phyloP scores from a whole-genome alignment of 2,329 filamentous ascomycete species.

The Fusarium longipes region DNA sequence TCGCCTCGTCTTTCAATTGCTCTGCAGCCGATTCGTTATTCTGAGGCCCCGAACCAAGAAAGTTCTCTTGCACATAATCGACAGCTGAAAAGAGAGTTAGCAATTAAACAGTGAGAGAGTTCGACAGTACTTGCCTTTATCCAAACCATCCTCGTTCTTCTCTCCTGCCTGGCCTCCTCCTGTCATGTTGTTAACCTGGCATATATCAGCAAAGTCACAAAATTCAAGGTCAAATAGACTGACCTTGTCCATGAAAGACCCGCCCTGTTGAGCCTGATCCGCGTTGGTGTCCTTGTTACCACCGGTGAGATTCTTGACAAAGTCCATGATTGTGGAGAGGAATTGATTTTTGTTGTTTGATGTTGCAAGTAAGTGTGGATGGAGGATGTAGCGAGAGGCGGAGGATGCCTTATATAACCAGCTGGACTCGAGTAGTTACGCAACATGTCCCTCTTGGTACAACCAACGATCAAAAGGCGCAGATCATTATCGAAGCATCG shows the following conservation, averaged over 20 bases:
- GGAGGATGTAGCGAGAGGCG: not conserved
- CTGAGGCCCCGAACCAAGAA: constrained; percentile 77
- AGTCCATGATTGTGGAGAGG: constrained; percentile 64
- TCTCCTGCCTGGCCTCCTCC: constrained; percentile 80
- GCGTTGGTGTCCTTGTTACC: constrained; percentile 49
- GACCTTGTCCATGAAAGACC: constrained; percentile 65
- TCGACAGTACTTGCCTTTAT: constrained; percentile 71
- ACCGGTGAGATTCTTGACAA: constrained; percentile 63
- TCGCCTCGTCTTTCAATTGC: constrained; percentile 85
- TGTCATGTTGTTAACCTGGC: constrained; percentile 66
- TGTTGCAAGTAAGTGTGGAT: too few species aligned
- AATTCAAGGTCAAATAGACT: not conserved
- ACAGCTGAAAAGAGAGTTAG: constrained; percentile 63
- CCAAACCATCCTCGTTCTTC: constrained; percentile 84
- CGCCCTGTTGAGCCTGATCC: constrained; percentile 47
- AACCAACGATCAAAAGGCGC: constrained; percentile 2
- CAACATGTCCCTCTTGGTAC: not conserved
- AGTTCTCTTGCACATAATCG: constrained; percentile 81
- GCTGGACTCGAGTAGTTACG: not conserved
- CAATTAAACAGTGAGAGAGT: rapidly evolving
- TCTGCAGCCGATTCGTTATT: constrained; percentile 78
- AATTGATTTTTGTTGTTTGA: too few species aligned
- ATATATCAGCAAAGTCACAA: not conserved
- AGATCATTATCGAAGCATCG: not conserved
- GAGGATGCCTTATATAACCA: constrained; percentile 16